Percentiles rank a stretch among this genome's conserved stretches.
These are phyloP conservation scores for Saksenaea oblongispora DNA, from an alignment of 371 early-diverging fungal genomes.

Conservation along the genomic window DNA sequence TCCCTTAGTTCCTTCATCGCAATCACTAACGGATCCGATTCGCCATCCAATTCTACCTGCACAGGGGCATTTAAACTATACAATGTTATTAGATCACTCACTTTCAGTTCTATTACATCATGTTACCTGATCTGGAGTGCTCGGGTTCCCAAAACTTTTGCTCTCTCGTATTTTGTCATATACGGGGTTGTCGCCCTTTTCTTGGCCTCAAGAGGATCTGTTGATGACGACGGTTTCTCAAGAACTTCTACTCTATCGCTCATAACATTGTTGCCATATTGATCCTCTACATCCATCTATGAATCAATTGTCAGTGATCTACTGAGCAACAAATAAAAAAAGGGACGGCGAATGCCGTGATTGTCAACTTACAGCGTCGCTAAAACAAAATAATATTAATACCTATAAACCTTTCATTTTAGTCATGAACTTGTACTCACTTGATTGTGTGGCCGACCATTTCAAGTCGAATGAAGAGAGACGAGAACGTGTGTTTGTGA, in stretches of 20 bases:
- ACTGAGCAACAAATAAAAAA: not conserved
- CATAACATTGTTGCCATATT: not conserved
- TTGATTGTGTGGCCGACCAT: not conserved
- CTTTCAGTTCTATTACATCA: not conserved
- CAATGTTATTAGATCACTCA: constrained; percentile 8
- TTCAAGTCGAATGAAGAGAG: not conserved
- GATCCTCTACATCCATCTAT: not conserved
- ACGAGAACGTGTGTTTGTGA: not conserved
- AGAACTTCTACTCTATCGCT: not conserved
- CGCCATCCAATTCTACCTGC: constrained; percentile 96
- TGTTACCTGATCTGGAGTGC: constrained; percentile 79
- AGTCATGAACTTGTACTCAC: not conserved
- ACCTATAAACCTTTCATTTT: not conserved
- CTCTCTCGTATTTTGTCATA: constrained; percentile 99
- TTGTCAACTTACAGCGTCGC: not conserved
- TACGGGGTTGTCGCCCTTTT: constrained; percentile 93
- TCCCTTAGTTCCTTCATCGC: constrained; percentile 97
- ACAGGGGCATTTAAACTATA: constrained; percentile 97
- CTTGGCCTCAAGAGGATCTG: constrained; percentile 32
- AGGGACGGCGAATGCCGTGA: not conserved
- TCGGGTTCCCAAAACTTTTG: constrained; percentile 94
- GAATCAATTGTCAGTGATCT: not conserved
- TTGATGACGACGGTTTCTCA: not conserved
- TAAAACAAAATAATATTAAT: not conserved
- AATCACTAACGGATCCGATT: constrained; percentile 97